Percentiles rank a stretch among this genome's conserved stretches.
phyloP scores from a whole-genome alignment of 257 asterid genomes.

The Petrea volubilis region DNA sequence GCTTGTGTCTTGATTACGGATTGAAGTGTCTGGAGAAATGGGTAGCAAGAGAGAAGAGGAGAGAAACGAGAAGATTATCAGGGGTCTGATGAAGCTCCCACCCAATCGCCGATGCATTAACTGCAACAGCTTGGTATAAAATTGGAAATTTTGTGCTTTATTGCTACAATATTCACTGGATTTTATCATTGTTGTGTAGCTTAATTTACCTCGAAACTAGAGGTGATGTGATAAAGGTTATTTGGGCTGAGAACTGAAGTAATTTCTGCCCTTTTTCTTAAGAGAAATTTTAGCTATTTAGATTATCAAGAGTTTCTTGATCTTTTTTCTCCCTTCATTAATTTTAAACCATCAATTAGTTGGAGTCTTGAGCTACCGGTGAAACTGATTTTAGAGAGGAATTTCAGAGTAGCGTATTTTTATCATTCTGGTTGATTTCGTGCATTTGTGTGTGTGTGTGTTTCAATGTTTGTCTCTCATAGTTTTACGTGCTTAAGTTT shows the following conservation, averaged over 20 bases:
- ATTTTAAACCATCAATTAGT: not conserved
- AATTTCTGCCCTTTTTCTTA: not conserved
- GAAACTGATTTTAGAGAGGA: not conserved
- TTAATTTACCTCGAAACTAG: not conserved
- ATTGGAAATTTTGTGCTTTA: not conserved
- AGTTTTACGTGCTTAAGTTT: not conserved
- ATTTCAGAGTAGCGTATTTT: not conserved
- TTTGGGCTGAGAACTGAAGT: not conserved
- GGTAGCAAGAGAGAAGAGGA: conserved; percentile 75
- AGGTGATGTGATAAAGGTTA: not conserved
- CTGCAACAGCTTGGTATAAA: conserved; percentile 80
- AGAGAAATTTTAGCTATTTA: not conserved
- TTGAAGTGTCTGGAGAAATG: conserved; percentile 34
- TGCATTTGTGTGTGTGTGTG: not conserved
- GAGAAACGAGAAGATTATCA: conserved; percentile 76
- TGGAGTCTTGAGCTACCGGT: not conserved
- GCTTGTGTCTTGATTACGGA: conserved; percentile 7
- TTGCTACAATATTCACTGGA: not conserved
- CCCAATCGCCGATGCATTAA: conserved; percentile 93
- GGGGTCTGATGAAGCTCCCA: conserved; percentile 92
- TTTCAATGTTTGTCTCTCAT: not conserved
- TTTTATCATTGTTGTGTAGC: not conserved
- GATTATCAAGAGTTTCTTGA: not conserved
- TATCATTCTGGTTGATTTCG: not conserved
- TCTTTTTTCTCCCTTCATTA: not conserved